Evolutionary conservation across 164 flowering plant genomes (phyloP).

Genomic region (Buxus sempervirens): DNA sequence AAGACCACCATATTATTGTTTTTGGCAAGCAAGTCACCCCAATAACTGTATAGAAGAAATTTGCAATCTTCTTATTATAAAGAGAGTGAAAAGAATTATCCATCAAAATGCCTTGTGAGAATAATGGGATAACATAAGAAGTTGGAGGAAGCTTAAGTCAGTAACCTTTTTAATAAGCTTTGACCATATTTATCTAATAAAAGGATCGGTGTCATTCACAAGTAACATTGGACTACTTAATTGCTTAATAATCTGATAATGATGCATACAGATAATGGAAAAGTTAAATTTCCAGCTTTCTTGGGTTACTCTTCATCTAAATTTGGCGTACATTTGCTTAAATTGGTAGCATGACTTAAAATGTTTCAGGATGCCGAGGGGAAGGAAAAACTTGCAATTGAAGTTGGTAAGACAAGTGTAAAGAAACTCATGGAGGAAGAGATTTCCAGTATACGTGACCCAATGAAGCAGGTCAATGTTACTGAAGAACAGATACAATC

Average conservation of each 20-base stretch:
- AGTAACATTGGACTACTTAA: no score
- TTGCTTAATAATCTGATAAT: background rate
- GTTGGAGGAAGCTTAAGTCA: no score
- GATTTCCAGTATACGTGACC: constrained; percentile 42
- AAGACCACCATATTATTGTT: background rate
- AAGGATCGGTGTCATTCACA: no score
- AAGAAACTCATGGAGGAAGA: constrained; percentile 83
- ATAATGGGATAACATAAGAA: no score
- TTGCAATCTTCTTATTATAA: background rate
- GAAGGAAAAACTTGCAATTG: constrained; percentile 20
- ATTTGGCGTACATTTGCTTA: background rate
- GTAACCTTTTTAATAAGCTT: no score
- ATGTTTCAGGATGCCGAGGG: constrained; percentile 43
- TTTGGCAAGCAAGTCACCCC: background rate
- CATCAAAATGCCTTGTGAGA: no score
- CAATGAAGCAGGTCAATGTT: constrained; percentile 28
- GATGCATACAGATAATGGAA: background rate
- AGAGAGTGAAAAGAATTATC: no score
- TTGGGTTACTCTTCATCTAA: background rate
- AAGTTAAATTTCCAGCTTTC: background rate
- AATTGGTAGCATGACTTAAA: background rate
- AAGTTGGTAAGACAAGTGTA: constrained; percentile 50
- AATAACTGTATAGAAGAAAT: background rate
- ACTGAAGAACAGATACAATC: constrained; percentile 21
- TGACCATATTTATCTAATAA: no score